Evolutionary conservation across 257 asterid genomes (phyloP), one percentile per base, ranked within the genome.

Genomic region (Petrea volubilis): DNA sequence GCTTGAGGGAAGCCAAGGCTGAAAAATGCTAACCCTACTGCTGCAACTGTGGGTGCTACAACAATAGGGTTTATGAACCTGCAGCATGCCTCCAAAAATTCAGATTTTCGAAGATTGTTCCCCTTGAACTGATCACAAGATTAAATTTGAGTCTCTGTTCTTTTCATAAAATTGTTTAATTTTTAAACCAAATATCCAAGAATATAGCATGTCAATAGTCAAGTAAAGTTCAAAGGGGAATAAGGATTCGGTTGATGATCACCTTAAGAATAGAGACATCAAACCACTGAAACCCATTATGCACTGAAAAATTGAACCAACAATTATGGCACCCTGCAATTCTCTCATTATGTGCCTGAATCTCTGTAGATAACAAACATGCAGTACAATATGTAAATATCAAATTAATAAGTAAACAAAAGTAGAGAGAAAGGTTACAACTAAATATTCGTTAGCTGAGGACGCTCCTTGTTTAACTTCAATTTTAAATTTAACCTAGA

Each of bases 1-100:
- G 99, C 99, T 77, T 88, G 98, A 58, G 99, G 97, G 84, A 95
- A 95, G 68, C 99, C 99, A 78, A 83, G 92, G 87, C 96, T 88
- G 75, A 95, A 85, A 81, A 92, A 90, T 56, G 99, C 96, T 79
- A 95, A 85, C 72, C 99, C 97, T 76, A 95, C 86, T 33, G 96
- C 85, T 28, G 98, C 90, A 69, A 88, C 76, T 63, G 99, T 90
- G 61, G 99, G 98, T 65, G 98, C 96, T 60, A 95, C 97, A 74
- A 95, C 99, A 64, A 95, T 84, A 53, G 99, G 99, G 82, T 92
- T 95, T 77, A 95, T 88, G 62, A 90, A 86, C 87, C 99, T 95
- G 87, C 81, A 80, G 31, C 14, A 63, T 7, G 47, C 38, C 51
- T 34, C 60, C 11, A 58, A 11, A 68, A 62, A 25, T 67, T 57